Evolutionary conservation across 2,329 filamentous ascomycete species (phyloP).

Genomic region (Aspergillus fischeri): DNA sequence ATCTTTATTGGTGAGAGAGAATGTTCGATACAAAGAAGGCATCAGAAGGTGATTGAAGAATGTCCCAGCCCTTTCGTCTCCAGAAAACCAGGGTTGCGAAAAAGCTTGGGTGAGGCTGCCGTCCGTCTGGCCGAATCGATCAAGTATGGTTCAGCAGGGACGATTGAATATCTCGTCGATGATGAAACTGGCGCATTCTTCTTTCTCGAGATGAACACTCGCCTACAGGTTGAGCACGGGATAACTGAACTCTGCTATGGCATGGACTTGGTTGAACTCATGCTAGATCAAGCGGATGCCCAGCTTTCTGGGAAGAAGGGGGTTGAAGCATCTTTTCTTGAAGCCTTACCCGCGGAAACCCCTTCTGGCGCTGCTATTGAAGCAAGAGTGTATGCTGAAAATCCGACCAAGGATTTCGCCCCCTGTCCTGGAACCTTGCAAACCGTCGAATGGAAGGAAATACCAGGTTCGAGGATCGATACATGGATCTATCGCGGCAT

Average conservation of each 20-base stretch:
- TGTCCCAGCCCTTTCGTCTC: constrained; percentile 69
- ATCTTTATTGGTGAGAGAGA: constrained; percentile 85
- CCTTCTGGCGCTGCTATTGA: constrained; percentile 51
- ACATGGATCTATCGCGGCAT: constrained; percentile 60
- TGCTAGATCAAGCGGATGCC: constrained; percentile 54
- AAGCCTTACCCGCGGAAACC: constrained; percentile 38
- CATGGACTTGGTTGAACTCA: constrained; percentile 53
- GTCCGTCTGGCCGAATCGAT: constrained; percentile 59
- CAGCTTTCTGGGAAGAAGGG: constrained; percentile 45
- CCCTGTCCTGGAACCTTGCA: constrained; percentile 59
- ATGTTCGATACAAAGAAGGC: constrained; percentile 79
- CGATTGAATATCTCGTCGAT: constrained; percentile 87
- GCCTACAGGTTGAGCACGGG: constrained; percentile 56
- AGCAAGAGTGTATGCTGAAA: constrained; percentile 55
- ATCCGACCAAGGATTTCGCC: constrained; percentile 55
- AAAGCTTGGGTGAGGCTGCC: constrained; percentile 62
- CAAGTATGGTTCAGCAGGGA: constrained; percentile 78
- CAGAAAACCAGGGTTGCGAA: constrained; percentile 54
- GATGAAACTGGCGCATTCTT: constrained; percentile 76
- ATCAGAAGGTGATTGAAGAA: constrained; percentile 90
- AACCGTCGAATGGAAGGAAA: constrained; percentile 52
- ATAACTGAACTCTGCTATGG: constrained; percentile 56
- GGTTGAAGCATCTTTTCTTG: constrained; percentile 39
- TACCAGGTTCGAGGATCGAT: constrained; percentile 53
- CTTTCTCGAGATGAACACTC: constrained; percentile 58